Percentiles rank a stretch among this genome's conserved stretches.
Evolutionary conservation across 352 stramenopile genomes (phyloP).

Genomic region (Phytophthora idaei): DNA sequence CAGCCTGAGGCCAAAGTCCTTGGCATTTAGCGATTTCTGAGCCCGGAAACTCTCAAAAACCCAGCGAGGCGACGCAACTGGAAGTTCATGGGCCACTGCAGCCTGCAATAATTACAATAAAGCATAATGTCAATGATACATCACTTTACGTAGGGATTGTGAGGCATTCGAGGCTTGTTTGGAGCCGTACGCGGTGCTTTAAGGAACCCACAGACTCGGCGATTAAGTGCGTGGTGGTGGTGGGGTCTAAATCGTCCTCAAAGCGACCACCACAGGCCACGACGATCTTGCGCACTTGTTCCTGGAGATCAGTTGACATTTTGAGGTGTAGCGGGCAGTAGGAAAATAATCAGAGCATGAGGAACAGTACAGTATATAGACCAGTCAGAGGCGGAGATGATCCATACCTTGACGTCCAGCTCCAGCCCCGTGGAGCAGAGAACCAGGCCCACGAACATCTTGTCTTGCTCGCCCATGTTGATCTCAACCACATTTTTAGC

Average conservation of each 20-base stretch:
- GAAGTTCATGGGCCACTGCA: conserved; percentile 49
- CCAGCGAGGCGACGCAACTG: conserved; percentile 58
- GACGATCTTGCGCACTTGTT: conserved; percentile 77
- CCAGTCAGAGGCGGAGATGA: conserved; percentile 5
- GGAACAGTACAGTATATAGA: conserved; percentile 6
- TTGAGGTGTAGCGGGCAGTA: not conserved
- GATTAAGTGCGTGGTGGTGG: conserved; percentile 67
- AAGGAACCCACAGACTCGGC: conserved; percentile 62
- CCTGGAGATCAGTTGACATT: conserved; percentile 28
- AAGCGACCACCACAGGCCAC: conserved; percentile 61
- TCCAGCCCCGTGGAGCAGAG: conserved; percentile 64
- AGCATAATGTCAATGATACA: not conserved
- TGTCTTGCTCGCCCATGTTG: conserved; percentile 25
- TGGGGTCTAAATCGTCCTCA: conserved; percentile 55
- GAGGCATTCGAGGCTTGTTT: conserved; percentile 1
- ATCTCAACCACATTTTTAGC: not conserved
- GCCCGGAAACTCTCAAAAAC: conserved; percentile 71
- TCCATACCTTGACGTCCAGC: conserved; percentile 55
- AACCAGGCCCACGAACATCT: conserved; percentile 53
- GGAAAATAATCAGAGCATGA: not conserved
- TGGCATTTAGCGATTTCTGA: conserved; percentile 45
- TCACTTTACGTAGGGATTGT: not conserved
- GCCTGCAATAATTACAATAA: conserved; percentile 33
- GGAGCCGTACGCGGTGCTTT: conserved; percentile 59
- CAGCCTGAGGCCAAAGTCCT: conserved; percentile 40